Conservation (phyloP, 345 rosid genomes). For the Aegle marmelos region DNA sequence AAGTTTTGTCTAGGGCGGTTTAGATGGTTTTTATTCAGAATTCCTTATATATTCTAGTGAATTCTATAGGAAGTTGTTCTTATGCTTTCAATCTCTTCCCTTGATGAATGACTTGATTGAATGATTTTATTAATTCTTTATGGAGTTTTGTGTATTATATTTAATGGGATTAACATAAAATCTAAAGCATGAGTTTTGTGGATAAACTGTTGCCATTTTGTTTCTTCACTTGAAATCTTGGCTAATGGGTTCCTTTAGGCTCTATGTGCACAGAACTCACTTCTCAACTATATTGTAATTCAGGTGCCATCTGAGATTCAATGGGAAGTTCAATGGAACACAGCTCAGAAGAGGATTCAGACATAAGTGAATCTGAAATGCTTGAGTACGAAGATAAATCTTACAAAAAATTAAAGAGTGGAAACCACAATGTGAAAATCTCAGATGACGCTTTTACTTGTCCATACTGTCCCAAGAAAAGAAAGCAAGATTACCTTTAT, state of each 20-base stretch:
- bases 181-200: neutral
- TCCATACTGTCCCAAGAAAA: constrained; percentile 79
- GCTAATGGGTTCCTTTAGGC: neutral
- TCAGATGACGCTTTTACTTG: constrained; percentile 62
- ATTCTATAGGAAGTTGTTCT: neutral
- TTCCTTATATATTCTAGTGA: neutral
- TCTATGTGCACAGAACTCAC: neutral
- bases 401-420: constrained; percentile 74
- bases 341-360: constrained; percentile 34
- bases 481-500: constrained; percentile 57
- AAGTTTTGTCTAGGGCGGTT: neutral
- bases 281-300: neutral
- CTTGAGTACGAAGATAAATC: constrained; percentile 40
- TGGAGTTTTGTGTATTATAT: neutral
- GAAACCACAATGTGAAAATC: constrained; percentile 50
- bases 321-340: constrained; percentile 18
- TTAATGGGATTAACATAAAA: neutral
- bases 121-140: neutral
- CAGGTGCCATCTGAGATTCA: constrained; percentile 1
- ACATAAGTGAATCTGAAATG: constrained; percentile 52
- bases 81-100: neutral
- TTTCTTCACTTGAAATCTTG: neutral
- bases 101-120: neutral
- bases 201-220: neutral
- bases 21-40: neutral